Percentiles rank a stretch among this genome's conserved stretches.
These are phyloP conservation scores for Vitellaria paradoxa DNA, from an alignment of 179 eudicot genomes.

Conservation along the genomic window DNA sequence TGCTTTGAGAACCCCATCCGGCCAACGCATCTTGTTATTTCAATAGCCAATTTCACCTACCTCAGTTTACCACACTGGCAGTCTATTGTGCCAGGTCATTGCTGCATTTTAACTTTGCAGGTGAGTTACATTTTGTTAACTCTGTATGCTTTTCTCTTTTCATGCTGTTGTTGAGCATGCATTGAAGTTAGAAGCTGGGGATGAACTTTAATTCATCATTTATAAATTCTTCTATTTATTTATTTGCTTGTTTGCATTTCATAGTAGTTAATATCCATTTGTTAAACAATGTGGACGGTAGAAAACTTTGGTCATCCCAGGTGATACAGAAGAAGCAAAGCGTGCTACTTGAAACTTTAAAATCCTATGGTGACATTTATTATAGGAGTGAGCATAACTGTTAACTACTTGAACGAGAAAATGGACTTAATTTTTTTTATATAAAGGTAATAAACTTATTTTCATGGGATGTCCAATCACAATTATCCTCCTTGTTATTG, in stretches of 20 bases:
- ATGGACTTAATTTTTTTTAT: neutral
- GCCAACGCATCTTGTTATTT: slow-evolving; percentile 83
- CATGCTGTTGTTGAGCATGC: neutral
- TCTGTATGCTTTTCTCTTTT: neutral
- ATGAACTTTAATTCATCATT: neutral
- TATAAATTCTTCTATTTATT: neutral
- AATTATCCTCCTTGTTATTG: neutral
- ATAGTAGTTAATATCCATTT: neutral
- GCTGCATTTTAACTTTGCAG: slow-evolving; percentile 86
- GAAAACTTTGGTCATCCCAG: too few relatives aligned
- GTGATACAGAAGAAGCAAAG: neutral
- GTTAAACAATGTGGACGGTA: neutral
- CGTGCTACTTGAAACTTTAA: neutral
- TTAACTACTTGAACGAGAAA: neutral
- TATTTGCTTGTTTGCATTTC: neutral
- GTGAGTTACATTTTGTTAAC: slow-evolving; percentile 26
- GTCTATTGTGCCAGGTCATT: slow-evolving; percentile 88
- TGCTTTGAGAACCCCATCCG: slow-evolving; percentile 90
- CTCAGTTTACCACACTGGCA: slow-evolving; percentile 76
- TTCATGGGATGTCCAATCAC: neutral
- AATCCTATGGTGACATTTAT: neutral
- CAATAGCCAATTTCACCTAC: slow-evolving; percentile 89
- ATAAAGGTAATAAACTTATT: neutral
- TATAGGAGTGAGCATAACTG: neutral
- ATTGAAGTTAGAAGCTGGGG: neutral